Evolutionary conservation across 1,284 basidiomycete species (phyloP).

Genomic region (Ceratobasidium theobromae): DNA sequence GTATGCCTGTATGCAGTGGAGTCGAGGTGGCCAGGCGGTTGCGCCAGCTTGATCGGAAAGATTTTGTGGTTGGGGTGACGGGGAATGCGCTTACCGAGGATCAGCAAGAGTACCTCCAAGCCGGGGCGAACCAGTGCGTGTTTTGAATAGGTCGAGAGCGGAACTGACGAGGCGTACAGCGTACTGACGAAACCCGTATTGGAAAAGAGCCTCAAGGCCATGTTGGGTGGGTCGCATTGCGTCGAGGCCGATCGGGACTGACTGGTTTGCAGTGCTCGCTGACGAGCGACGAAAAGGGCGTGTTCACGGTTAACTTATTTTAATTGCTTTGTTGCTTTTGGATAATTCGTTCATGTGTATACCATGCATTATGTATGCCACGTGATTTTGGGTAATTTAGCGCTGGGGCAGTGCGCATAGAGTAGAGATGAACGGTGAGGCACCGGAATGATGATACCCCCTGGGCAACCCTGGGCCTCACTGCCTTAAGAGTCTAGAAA

Average conservation of each 20-base stretch:
- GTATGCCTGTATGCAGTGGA: conserved; percentile 38
- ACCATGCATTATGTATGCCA: no score
- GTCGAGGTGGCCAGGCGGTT: conserved; percentile 35
- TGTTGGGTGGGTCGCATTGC: conserved; percentile 43
- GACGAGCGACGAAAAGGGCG: conserved; percentile 48
- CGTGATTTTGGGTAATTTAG: no score
- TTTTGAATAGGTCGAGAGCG: neutral
- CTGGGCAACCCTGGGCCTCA: no score
- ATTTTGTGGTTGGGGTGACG: conserved; percentile 38
- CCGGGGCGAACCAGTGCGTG: conserved; percentile 33
- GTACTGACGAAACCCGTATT: conserved; percentile 70
- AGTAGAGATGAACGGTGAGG: no score
- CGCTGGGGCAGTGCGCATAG: no score
- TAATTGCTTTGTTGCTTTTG: no score
- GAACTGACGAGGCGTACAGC: conserved; percentile 39
- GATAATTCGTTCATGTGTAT: no score
- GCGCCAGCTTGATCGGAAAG: conserved; percentile 33
- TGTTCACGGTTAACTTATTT: no score
- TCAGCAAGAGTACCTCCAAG: conserved; percentile 34
- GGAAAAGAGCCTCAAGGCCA: conserved; percentile 57
- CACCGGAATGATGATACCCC: no score
- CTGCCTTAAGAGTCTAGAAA: no score
- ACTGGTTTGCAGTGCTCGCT: conserved; percentile 45
- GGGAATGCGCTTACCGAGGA: conserved; percentile 38
- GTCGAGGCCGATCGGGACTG: neutral